Conservation (phyloP, 768 basidiomycete species). For the Boletellus emodensis region DNA sequence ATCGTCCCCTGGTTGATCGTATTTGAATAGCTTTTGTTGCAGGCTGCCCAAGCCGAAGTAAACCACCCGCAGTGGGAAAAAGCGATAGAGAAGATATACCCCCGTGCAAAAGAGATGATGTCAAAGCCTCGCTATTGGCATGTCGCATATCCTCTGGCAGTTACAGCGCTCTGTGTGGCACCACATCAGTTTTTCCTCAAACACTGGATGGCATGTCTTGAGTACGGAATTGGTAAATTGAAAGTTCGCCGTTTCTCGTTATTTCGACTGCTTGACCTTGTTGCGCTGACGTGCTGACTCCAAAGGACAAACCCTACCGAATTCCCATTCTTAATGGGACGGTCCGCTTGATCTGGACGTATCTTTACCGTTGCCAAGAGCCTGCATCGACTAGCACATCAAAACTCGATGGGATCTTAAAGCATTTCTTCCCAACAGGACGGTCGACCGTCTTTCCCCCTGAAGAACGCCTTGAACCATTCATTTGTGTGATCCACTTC, state of each 20-base stretch:
- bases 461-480: conserved; percentile 75
- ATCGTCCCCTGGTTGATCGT: not conserved
- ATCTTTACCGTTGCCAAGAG: conserved; percentile 91
- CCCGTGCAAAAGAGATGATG: conserved; percentile 81
- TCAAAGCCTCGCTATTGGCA: conserved; percentile 88
- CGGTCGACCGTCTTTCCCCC: conserved; percentile 55
- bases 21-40: conserved; percentile 1
- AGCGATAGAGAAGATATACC: conserved; percentile 80
- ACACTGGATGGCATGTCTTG: conserved; percentile 75
- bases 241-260: conserved; percentile 50
- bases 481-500: conserved; percentile 78
- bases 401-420: conserved; percentile 71
- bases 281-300: not conserved
- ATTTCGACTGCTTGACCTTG: not conserved
- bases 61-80: conserved; percentile 95
- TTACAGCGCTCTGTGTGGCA: conserved; percentile 82
- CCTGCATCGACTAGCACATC: conserved; percentile 73
- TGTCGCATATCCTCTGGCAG: conserved; percentile 77
- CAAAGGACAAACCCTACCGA: conserved; percentile 75
- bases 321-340: conserved; percentile 75
- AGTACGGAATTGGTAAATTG: conserved; percentile 66
- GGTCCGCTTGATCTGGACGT: conserved; percentile 86
- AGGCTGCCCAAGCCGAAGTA: conserved; percentile 95
- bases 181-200: conserved; percentile 82
- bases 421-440: conserved; percentile 74